Evolutionary conservation across 1,284 basidiomycete species (phyloP).

Genomic region (Apiotrichum brassicae): DNA sequence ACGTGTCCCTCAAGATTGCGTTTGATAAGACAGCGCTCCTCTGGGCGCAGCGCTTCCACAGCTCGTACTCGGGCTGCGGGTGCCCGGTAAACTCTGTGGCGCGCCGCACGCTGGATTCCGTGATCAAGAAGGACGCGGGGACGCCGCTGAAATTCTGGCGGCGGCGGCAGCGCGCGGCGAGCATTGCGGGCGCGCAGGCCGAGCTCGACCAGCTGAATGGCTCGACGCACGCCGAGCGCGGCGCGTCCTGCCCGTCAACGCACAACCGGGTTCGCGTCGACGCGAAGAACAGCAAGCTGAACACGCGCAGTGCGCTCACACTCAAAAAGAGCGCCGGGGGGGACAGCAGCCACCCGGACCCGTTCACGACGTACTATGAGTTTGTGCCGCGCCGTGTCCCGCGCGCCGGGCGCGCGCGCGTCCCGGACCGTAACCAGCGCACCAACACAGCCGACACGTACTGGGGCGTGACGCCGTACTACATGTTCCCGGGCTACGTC

Average conservation of each 20-base stretch:
- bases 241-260: slow-evolving; percentile 11
- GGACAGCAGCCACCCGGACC: slow-evolving; percentile 5
- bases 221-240: slow-evolving; percentile 3
- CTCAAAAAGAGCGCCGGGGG: too few relatives aligned
- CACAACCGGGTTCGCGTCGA: slow-evolving; percentile 16
- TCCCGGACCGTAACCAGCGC: too few relatives aligned
- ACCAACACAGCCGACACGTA: slow-evolving; percentile 4
- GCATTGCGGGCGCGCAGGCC: neutral
- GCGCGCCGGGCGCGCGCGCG: neutral
- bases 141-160: slow-evolving; percentile 10
- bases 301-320: too few relatives aligned
- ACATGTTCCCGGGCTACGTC: neutral
- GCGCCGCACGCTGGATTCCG: neutral
- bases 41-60: slow-evolving; percentile 23
- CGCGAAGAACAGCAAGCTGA: too few relatives aligned
- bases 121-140: neutral
- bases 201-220: neutral
- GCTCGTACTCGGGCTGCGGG: slow-evolving; percentile 14
- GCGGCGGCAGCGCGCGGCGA: neutral
- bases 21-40: slow-evolving; percentile 18
- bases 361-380: slow-evolving; percentile 8
- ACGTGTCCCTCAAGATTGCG: slow-evolving; percentile 19
- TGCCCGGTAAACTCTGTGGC: slow-evolving; percentile 4
- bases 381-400: slow-evolving; percentile 7
- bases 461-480: slow-evolving; percentile 15